Evolutionary conservation across 352 stramenopile species (phyloP), one percentile per base, ranked within the genome.

Genomic region (Globisporangium barbulae): DNA sequence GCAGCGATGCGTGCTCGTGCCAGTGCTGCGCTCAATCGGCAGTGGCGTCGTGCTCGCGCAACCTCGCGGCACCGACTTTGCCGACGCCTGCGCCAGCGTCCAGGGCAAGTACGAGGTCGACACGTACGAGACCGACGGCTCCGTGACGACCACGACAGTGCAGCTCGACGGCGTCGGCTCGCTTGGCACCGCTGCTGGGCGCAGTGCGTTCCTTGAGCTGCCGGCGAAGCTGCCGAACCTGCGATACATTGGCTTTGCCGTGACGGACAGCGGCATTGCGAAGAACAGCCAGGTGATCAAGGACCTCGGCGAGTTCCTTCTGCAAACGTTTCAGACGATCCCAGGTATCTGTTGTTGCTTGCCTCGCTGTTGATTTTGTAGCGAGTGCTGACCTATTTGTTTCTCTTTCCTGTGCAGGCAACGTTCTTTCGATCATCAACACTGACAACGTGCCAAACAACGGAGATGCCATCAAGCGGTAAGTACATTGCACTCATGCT

Each of bases 361-460:
- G 35, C 7, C 61, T 28, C 3, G 9, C 8, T 1, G 31, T 31
- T 44, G 15, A 35, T 13, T 28, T 50, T 31, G 39, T 49, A 37
- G 35, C 19, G 63, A 52, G 41, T 50, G 2, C 9, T 19, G 17
- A 13, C 2, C 30, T n/a, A 42, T 12, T 17, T 33, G 31, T 19
- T 13, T 12, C 15, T 45, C n/a, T 45, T 45, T 31, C 28, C 8
- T 30, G 55, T 39, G n/a, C 17, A 80, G 68, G 72, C 22, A 79
- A 79, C n/a, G 53, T 57, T 13, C 50, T 94, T 12, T 90, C 76
- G 25, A 64, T 94, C 3, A 76, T 93, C 59, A 90, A 90, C 70
- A 94, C 82, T 44, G 83, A 94, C 65, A 94, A 94, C 54, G 63
- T 94, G 44, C 79, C 78, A 7, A 66, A 68, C 10, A 94, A 94